Conservation (phyloP, 768 basidiomycete genomes). For the Lactarius evosmus region DNA sequence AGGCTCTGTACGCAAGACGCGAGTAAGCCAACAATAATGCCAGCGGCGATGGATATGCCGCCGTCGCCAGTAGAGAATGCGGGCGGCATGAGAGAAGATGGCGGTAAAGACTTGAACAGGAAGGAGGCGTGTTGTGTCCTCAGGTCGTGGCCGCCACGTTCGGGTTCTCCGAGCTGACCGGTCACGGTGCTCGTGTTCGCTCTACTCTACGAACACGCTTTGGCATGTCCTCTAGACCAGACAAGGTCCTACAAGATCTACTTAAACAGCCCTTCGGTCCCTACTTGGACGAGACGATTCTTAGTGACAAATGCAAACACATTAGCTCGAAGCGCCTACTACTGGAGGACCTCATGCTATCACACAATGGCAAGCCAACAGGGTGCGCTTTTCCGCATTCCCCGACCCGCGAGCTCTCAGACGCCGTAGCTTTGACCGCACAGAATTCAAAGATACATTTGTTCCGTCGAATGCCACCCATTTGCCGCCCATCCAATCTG, state of each 20-base stretch:
- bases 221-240: neutral
- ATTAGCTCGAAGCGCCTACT: neutral
- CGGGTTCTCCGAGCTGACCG: neutral
- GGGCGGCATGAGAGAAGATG: slow-evolving; percentile 29
- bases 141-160: neutral
- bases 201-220: neutral
- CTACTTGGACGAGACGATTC: slow-evolving; percentile 34
- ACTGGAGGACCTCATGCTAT: slow-evolving; percentile 19
- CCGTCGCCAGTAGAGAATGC: slow-evolving; percentile 28
- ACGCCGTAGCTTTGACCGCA: slow-evolving; percentile 15
- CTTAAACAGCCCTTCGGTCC: slow-evolving; percentile 35
- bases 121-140: neutral
- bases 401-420: neutral
- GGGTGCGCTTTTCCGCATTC: slow-evolving; percentile 13
- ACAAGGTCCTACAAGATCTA: slow-evolving; percentile 1
- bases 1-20: slow-evolving; percentile 88
- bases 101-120: neutral
- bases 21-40: slow-evolving; percentile 61
- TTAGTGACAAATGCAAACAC: slow-evolving; percentile 29
- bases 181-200: neutral
- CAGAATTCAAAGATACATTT: slow-evolving; percentile 7
- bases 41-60: slow-evolving; percentile 41
- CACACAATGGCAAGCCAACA: slow-evolving; percentile 7
- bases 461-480: neutral
- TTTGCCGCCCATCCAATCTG: slow-evolving; percentile 1